A percentile compares a stretch with the other conserved stretches of the same genome.
Conservation (phyloP, 2,329 filamentous ascomycete genomes). For the Trichoderma sp. region DNA sequence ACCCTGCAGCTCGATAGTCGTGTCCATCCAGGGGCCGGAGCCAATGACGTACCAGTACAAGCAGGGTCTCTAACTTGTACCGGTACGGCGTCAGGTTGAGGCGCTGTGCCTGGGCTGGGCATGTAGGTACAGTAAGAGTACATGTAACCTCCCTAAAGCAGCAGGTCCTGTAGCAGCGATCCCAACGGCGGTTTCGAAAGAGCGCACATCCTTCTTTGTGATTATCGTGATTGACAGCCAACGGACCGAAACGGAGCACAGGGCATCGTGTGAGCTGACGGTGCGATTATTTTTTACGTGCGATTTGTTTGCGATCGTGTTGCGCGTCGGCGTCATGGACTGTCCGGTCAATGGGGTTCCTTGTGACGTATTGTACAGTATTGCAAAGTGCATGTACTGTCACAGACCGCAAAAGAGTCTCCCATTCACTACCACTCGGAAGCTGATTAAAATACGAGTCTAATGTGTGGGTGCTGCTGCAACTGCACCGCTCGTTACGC, state of each 20-base stretch:
- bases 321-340: background rate
- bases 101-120: background rate
- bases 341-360: background rate
- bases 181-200: conserved; percentile 14
- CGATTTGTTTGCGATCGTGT: background rate
- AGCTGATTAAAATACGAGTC: conserved; percentile 7
- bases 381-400: background rate
- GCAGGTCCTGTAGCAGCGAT: conserved; percentile 4
- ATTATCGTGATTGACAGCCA: conserved; percentile 8
- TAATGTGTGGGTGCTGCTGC: background rate
- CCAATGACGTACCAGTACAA: conserved; percentile 16
- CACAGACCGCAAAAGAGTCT: background rate
- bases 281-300: background rate
- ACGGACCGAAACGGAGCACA: conserved; percentile 14
- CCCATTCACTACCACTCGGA: background rate
- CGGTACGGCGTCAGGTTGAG: background rate
- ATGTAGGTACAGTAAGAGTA: background rate
- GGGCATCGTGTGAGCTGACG: background rate
- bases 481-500: background rate
- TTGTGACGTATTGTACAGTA: background rate
- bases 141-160: conserved; percentile 19
- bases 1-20: background rate
- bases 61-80: background rate
- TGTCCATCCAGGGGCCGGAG: conserved; percentile 16
- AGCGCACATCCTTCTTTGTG: background rate